Conservation (phyloP, 257 asterid genomes). For the Parsonsia alboflavescens region DNA sequence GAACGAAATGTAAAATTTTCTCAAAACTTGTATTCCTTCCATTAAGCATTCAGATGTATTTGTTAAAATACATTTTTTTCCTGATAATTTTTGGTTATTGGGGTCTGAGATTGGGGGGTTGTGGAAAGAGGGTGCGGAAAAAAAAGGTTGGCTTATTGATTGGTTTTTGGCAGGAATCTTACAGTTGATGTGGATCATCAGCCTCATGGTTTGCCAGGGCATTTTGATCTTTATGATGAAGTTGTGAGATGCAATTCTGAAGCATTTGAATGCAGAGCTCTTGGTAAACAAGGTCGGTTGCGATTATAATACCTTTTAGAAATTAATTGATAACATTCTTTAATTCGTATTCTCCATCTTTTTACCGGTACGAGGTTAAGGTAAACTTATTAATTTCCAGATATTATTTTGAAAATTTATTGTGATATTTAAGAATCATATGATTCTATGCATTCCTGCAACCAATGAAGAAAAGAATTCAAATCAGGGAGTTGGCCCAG, state of each 20-base stretch:
- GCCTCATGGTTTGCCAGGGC: constrained; percentile 41
- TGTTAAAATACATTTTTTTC: no score
- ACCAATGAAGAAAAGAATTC: background rate
- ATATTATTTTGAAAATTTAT: background rate
- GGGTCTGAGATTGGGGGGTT: background rate
- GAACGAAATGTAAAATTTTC: background rate
- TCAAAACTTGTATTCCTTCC: background rate
- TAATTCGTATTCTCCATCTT: background rate
- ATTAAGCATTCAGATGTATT: background rate
- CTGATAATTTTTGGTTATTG: background rate
- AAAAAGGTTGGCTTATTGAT: constrained; percentile 14
- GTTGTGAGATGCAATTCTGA: constrained; percentile 63
- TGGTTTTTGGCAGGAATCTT: constrained; percentile 57
- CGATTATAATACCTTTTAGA: background rate
- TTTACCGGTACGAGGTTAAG: background rate
- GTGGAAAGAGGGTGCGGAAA: background rate
- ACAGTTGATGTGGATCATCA: constrained; percentile 54
- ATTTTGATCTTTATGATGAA: constrained; percentile 52
- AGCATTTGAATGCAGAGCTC: constrained; percentile 48
- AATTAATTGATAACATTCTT: background rate
- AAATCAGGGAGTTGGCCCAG: background rate
- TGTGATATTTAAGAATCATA: background rate
- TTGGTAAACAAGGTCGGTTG: constrained; percentile 61
- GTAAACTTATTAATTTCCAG: background rate
- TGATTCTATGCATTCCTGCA: background rate